Base-by-base conservation (phyloP, 768 basidiomycete genomes). In the Gymnopilus dilepis region DNA sequence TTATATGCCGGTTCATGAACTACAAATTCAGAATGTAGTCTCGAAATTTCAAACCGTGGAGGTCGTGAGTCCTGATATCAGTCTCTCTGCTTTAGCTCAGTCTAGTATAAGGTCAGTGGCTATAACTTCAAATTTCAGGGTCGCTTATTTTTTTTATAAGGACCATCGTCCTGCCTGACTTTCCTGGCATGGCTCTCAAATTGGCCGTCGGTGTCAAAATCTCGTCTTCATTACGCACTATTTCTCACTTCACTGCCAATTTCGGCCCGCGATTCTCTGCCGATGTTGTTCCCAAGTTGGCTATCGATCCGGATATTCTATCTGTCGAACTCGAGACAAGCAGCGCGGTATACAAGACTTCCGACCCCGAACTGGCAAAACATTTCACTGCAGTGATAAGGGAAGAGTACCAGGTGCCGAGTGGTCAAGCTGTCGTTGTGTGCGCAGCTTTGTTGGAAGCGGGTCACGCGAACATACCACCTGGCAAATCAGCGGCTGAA, bases 241-340 rank as follows among this genome's bases (percentile, higher is more conserved):
- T 87, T 53, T 85, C 86, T 42, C 86, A 85, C 65, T 85, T 80
- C 60, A 85, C 84, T 2, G 82, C 85, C 24, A 74, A 84, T 65
- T 82, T 85, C 64, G 84, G 83, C 2, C 84, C 84, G 22, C 82
- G 84, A 6, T 87, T 87, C 64, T 84, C 84, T 26, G 60, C 69
- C 6, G 78, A 82, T 1, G 69, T 86, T 30, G 73, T 86, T 26
- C 82, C 85, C 5, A 81, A 77, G 59, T 73, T 86, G n/a, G 63
- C 76, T 1, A 70, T 82, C 37, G 74, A 87, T 58, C 71, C 69
- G 7, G 66, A 68, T 0, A 77, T 85, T 26, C 69, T 86, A 50
- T 66, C 73, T 1, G 73, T 86, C 15, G 82, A 83, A 58, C 63
- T 69, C n/a, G 85, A 87, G 65, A 74, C 80, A 3, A 77, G 82